Percentiles rank a stretch among this genome's conserved stretches.
Evolutionary conservation across 306 rosid genomes (phyloP).

Genomic region (Quercus alba): DNA sequence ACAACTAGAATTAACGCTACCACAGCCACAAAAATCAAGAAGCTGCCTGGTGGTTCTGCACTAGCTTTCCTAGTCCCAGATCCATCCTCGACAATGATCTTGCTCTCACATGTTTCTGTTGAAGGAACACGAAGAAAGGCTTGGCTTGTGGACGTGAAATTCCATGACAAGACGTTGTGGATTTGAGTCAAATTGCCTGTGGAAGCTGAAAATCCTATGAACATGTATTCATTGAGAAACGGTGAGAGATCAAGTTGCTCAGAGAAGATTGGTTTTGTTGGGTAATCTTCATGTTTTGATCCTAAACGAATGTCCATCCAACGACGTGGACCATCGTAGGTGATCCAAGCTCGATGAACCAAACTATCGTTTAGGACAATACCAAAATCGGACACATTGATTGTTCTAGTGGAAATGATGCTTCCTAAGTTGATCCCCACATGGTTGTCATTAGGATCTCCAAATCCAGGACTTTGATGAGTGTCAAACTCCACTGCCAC

Average conservation of each 20-base stretch:
- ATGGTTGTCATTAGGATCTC: constrained; percentile 81
- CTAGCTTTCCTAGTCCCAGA: constrained; percentile 1
- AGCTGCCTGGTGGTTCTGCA: constrained; percentile 33
- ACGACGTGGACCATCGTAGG: constrained; percentile 50
- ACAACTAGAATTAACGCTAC: constrained; percentile 38
- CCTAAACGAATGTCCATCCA: constrained; percentile 63
- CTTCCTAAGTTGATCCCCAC: constrained; percentile 70
- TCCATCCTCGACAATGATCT: constrained; percentile 37
- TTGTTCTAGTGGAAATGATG: constrained; percentile 42
- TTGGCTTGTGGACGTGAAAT: constrained; percentile 60
- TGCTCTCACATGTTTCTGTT: constrained; percentile 49
- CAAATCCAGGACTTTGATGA: constrained; percentile 49
- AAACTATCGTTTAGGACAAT: constrained; percentile 26
- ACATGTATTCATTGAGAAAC: constrained; percentile 71
- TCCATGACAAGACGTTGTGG: constrained; percentile 70
- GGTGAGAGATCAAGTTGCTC: constrained; percentile 35
- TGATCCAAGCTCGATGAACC: constrained; percentile 48
- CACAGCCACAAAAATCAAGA: constrained; percentile 51
- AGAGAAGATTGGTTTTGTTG: constrained; percentile 55
- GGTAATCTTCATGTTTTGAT: constrained; percentile 21
- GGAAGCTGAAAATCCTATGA: constrained; percentile 82
- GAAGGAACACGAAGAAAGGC: constrained; percentile 65
- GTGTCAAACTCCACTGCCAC: constrained; percentile 77
- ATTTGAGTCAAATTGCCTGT: constrained; percentile 72
- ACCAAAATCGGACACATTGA: constrained; percentile 56